phyloP scores from a whole-genome alignment of 345 rosid species.

The Brassica juncea region DNA sequence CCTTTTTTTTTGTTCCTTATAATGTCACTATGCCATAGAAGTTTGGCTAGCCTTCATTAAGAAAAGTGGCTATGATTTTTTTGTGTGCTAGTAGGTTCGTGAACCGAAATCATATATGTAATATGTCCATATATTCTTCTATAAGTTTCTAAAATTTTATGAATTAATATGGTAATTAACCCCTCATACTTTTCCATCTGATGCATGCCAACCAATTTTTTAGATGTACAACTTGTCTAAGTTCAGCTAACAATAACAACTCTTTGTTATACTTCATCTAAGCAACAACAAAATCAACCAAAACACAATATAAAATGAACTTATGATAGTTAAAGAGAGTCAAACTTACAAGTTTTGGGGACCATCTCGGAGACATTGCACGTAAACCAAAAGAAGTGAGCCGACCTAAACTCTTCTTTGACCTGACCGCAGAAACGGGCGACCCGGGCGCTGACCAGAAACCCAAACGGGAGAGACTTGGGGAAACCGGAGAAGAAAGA shows the following conservation, averaged over 20 bases:
- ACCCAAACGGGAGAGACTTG: constrained; percentile 29
- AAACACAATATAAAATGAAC: constrained; percentile 19
- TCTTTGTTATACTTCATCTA: neutral
- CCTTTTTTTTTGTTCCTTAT: neutral
- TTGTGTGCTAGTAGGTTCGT: constrained; percentile 30
- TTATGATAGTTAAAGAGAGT: constrained; percentile 21
- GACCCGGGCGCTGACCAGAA: constrained; percentile 43
- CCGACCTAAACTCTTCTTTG: constrained; percentile 43
- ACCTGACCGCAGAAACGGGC: constrained; percentile 39
- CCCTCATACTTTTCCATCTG: neutral
- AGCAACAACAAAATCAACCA: constrained; percentile 2
- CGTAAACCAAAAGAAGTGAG: constrained; percentile 43
- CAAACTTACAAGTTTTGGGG: constrained; percentile 50
- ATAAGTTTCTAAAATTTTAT: neutral
- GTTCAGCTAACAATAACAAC: constrained; percentile 8
- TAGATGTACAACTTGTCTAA: neutral
- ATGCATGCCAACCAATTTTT: constrained; percentile 22
- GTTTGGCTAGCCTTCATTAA: neutral
- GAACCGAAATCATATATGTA: neutral
- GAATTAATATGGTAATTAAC: neutral
- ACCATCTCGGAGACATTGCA: constrained; percentile 45
- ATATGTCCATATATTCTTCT: neutral
- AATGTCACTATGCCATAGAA: neutral
- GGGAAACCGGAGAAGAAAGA: constrained; percentile 62
- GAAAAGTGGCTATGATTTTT: neutral